Evolutionary conservation across 805 yeast species (phyloP).

Genomic region (Priceomyces haplophilus): DNA sequence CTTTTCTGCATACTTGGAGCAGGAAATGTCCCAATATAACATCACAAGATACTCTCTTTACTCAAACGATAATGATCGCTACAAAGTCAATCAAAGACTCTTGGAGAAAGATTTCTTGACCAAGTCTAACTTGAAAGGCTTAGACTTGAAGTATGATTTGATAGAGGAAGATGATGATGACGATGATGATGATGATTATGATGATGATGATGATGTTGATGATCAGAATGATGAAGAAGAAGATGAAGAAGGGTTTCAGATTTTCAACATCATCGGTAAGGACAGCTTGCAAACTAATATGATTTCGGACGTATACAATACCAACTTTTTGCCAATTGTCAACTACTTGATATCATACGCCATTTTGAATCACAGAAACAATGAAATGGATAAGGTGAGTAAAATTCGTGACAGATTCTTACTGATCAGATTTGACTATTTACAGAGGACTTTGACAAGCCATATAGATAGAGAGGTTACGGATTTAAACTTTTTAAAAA

Average conservation of each 20-base stretch:
- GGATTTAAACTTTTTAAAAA: constrained; percentile 17
- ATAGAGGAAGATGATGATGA: constrained; percentile 12
- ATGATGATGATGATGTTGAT: constrained; percentile 1
- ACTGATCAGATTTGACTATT: constrained; percentile 20
- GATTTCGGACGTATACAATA: constrained; percentile 1
- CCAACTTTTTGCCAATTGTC: constrained; percentile 22
- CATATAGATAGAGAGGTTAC: constrained; percentile 3
- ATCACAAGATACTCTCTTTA: constrained; percentile 13
- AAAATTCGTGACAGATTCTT: constrained; percentile 22
- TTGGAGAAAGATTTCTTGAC: constrained; percentile 7
- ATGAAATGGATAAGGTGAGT: constrained; percentile 14
- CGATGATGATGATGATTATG: constrained; percentile 4
- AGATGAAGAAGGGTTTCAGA: background rate
- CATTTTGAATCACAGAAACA: constrained; percentile 20
- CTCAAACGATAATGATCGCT: constrained; percentile 16
- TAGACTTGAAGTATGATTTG: constrained; percentile 7
- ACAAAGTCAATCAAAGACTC: constrained; percentile 15
- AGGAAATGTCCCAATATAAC: constrained; percentile 22
- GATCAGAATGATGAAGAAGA: no score
- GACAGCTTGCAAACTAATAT: background rate
- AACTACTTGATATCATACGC: constrained; percentile 32
- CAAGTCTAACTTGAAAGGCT: background rate
- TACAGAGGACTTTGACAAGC: constrained; percentile 12
- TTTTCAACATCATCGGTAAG: background rate
- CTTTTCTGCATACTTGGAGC: constrained; percentile 24